phyloP scores from a whole-genome alignment of 2,329 filamentous ascomycete species.

The Penicillium brevicompactum region DNA sequence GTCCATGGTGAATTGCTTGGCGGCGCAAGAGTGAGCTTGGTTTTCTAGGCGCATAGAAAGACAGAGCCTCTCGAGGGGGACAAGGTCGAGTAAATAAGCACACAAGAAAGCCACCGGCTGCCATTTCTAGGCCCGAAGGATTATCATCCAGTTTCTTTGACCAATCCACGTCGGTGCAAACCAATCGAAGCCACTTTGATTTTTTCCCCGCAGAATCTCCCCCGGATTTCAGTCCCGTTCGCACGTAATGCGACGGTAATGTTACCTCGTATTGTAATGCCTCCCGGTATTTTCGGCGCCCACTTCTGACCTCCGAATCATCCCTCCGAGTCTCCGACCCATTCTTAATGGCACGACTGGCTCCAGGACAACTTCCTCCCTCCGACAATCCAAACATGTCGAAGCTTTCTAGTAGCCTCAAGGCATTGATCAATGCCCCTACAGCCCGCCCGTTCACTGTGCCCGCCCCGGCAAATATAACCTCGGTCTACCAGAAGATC shows the following conservation, averaged over 20 bases:
- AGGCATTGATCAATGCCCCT: conserved; percentile 72
- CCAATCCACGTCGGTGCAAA: not conserved
- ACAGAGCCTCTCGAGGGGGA: not conserved
- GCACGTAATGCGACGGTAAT: not conserved
- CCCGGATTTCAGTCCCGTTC: conserved; percentile 4
- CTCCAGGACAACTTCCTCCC: not conserved
- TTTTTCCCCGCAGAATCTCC: conserved; percentile 13
- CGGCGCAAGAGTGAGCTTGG: not conserved
- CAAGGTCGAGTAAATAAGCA: not conserved
- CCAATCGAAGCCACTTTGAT: not conserved
- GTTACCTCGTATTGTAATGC: not conserved
- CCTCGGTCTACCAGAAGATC: conserved; percentile 65
- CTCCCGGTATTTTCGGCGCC: conserved; percentile 3
- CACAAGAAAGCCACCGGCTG: not conserved
- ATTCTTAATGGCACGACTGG: conserved; percentile 5
- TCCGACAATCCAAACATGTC: conserved; percentile 57
- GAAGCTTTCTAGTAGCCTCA: conserved; percentile 71
- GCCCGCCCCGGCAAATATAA: conserved; percentile 64
- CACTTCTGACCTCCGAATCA: conserved; percentile 12
- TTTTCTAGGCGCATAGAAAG: not conserved
- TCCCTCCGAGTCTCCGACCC: conserved; percentile 5
- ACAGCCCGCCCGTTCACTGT: conserved; percentile 67
- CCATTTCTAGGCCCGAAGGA: conserved; percentile 4
- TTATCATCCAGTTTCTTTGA: not conserved
- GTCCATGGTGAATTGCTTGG: conserved; percentile 20